Evolutionary conservation across 345 rosid species (phyloP), one percentile per base, ranked within the genome.

Genomic region (Eucalyptus rudis): DNA sequence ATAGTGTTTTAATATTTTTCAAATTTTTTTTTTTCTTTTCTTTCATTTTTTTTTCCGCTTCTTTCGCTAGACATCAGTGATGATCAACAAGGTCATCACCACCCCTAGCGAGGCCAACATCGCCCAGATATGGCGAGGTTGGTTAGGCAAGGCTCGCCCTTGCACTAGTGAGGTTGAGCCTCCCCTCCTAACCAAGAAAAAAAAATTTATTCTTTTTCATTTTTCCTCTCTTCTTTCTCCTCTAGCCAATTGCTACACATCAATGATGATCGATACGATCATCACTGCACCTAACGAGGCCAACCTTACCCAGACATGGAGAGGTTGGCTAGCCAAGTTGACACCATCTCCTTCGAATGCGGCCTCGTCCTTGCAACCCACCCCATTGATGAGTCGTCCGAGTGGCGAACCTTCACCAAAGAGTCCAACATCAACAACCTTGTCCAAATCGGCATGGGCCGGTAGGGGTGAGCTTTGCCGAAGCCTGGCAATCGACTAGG

Each of bases 91-190:
- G n/a, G n/a, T n/a, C n/a, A n/a, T n/a, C n/a, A n/a, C n/a, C n/a
- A n/a, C n/a, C n/a, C n/a, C n/a, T n/a, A n/a, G n/a, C n/a, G n/a
- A n/a, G n/a, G n/a, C n/a, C n/a, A 7, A 52, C 62, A 13, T 56
- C 62, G 0, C 29, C 29, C 0, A 10, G 0, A 24, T 25, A 56
- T 56, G 62, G 13, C 6, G 1, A 1, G 29, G 13, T 56, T 56
- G 29, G 13, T 13, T 56, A 24, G 25, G 25, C 58, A 52, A 52
- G 58, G 58, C 58, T 52, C 10, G 1, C 58, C 10, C 58, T 52
- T 19, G 58, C 25, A 52, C 58, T 3, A 4, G 29, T 24, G 62
- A 56, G 13, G 12, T 56, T 25, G 3, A 56, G 13, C 62, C 62
- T 56, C 12, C 12, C 12, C 62, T 24, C 62, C 62, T 25, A 56